phyloP scores from a whole-genome alignment of 768 basidiomycete species.

The Naematelia aurantialba region DNA sequence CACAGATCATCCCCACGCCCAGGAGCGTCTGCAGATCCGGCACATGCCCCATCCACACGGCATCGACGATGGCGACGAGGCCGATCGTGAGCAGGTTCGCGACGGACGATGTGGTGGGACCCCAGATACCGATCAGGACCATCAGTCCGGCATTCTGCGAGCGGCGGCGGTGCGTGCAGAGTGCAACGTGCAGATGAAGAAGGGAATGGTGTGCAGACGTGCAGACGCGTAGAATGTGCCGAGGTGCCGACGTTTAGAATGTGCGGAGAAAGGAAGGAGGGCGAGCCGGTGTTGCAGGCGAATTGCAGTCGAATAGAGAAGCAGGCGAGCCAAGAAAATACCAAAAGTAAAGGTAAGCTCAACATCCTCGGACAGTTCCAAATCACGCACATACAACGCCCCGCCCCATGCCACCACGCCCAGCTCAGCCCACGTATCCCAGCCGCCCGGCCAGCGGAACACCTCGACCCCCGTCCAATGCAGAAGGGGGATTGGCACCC shows the following conservation, averaged over 20 bases:
- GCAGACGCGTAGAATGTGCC: background rate
- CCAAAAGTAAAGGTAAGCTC: too few species aligned
- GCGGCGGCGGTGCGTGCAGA: too few species aligned
- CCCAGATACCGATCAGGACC: constrained; percentile 83
- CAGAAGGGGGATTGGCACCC: constrained; percentile 73
- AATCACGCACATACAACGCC: constrained; percentile 56
- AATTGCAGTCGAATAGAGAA: too few species aligned
- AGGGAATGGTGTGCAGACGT: background rate
- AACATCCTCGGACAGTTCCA: too few species aligned
- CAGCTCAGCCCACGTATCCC: constrained; percentile 57
- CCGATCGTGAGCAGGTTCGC: constrained; percentile 94
- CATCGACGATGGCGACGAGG: constrained; percentile 74
- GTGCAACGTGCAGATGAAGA: background rate
- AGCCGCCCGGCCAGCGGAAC: constrained; percentile 62
- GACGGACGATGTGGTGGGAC: constrained; percentile 80
- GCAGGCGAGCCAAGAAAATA: too few species aligned
- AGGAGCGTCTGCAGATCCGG: constrained; percentile 69
- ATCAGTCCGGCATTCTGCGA: constrained; percentile 70
- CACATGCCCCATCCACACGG: constrained; percentile 63
- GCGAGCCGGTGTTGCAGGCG: too few species aligned
- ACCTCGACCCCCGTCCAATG: constrained; percentile 64
- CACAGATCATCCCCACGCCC: constrained; percentile 73
- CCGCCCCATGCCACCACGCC: constrained; percentile 67
- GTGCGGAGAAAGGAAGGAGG: background rate
- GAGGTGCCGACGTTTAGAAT: background rate